Evolutionary conservation across 2,329 filamentous ascomycete species (phyloP), one percentile per base, ranked within the genome.

Genomic region (Remersonia thermophila): DNA sequence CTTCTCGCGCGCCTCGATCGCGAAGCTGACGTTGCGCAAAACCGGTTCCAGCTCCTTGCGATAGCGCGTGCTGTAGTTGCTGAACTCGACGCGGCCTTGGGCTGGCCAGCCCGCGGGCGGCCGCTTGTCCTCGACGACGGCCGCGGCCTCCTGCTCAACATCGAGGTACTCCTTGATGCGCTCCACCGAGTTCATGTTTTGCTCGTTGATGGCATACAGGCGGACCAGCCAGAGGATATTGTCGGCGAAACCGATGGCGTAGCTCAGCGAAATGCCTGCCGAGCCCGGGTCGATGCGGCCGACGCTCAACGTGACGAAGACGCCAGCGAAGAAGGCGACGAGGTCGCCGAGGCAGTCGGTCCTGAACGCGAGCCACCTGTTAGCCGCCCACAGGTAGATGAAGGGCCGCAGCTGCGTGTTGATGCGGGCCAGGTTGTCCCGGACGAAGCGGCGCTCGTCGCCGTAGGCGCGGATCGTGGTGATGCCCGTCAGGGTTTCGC

Each of bases 111-210:
- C 77, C 4, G 69, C 59, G 0, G 80, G 69, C 6, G 91, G 91
- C 18, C 84, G 73, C 45, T 76, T 83, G 40, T 89, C 77, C 37
- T 85, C 77, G 28, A 93, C 72, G 28, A 93, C 66, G 1, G 83
- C 69, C 1, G 72, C 66, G 1, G 91, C 87, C 61, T 98, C 91
- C 56, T 95, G 89, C 50, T 96, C 89, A 1, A 98, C 83, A 30
- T 96, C 85, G 26, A 96, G 72, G 54, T 96, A 98, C 56, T 98
- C 91, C 63, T 94, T 93, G 54, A 98, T 80, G 52, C 91, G 83
- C 61, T 98, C 91, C 33, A 96, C 87, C 3, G 89, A 89, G 61
- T 98, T 98, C 91, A 98, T 96, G 61, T 95, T 96, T 60, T 98
- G 91, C 61, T 98, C 91, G 52, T 96, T 95, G 54, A 83, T 77